phyloP scores from a whole-genome alignment of 2,329 filamentous ascomycete genomes.

The Grosmannia penicillata region DNA sequence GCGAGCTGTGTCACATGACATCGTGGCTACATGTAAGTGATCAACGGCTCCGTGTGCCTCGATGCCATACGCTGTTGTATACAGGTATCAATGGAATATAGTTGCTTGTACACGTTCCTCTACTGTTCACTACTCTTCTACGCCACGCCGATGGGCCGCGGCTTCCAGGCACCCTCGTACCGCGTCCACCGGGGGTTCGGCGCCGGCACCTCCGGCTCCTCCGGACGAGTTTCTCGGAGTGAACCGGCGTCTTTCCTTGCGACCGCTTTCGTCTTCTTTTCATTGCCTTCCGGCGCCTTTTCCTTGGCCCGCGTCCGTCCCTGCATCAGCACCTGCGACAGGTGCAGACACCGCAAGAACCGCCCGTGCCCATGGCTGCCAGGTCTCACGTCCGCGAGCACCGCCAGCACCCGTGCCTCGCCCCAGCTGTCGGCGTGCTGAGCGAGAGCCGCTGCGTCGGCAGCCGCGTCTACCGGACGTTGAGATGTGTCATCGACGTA shows the following conservation, averaged over 20 bases:
- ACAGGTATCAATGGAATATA: neutral
- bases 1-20: neutral
- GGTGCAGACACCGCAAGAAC: constrained; percentile 14
- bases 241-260: too few species aligned
- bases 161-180: constrained; percentile 37
- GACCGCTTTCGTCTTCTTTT: constrained; percentile 3
- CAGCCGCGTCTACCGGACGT: neutral
- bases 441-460: constrained; percentile 1
- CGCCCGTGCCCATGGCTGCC: neutral
- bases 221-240: too few species aligned
- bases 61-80: neutral
- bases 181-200: constrained; percentile 30
- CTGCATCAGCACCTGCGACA: constrained; percentile 11
- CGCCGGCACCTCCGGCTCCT: constrained; percentile 9
- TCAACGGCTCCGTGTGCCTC: too few species aligned
- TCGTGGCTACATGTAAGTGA: too few species aligned
- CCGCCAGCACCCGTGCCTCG: constrained; percentile 6
- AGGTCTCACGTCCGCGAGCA: neutral
- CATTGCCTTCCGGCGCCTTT: neutral
- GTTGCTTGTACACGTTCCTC: too few species aligned
- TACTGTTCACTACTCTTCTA: constrained; percentile 14
- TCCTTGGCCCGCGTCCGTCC: neutral
- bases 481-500: constrained; percentile 17
- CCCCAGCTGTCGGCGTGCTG: constrained; percentile 16
- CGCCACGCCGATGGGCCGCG: constrained; percentile 42